Evolutionary conservation across 116 monocot species (phyloP).

Genomic region (Cymodocea nodosa): DNA sequence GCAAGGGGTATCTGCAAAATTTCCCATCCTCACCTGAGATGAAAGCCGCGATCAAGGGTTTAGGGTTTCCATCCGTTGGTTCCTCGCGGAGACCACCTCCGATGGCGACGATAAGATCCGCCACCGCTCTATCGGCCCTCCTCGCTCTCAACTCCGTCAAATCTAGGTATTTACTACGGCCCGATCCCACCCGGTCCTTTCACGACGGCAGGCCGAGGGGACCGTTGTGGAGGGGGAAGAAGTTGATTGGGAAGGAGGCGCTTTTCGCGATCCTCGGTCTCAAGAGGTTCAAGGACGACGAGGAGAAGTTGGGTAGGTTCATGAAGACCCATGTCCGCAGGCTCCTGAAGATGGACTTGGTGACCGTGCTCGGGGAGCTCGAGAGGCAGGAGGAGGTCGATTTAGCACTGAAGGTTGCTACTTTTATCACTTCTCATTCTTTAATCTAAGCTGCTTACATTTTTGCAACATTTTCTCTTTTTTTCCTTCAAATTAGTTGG

Average conservation of each 20-base stretch:
- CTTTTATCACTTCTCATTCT: background rate
- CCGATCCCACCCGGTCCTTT: constrained; percentile 22
- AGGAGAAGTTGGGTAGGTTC: constrained; percentile 69
- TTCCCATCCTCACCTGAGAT: too few species aligned
- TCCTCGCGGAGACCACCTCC: too few species aligned
- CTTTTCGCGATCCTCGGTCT: constrained; percentile 69
- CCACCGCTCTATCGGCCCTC: background rate
- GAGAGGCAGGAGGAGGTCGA: constrained; percentile 78
- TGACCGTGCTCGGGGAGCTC: constrained; percentile 65
- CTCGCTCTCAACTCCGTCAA: background rate
- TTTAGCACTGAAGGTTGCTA: constrained; percentile 69
- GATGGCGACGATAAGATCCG: constrained; percentile 1
- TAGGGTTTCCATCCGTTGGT: too few species aligned
- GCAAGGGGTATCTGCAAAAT: too few species aligned
- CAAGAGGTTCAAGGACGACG: constrained; percentile 82
- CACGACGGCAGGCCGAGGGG: constrained; percentile 87
- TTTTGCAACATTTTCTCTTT: background rate
- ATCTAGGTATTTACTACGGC: background rate
- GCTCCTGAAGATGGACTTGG: constrained; percentile 83
- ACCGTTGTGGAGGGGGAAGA: constrained; percentile 94
- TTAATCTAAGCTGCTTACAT: too few species aligned
- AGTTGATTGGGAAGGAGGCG: constrained; percentile 85
- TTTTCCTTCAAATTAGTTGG: background rate
- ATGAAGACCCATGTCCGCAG: constrained; percentile 58
- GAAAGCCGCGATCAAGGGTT: too few species aligned